Conservation (phyloP, 805 yeast genomes). For the Yarrowia sp. region DNA sequence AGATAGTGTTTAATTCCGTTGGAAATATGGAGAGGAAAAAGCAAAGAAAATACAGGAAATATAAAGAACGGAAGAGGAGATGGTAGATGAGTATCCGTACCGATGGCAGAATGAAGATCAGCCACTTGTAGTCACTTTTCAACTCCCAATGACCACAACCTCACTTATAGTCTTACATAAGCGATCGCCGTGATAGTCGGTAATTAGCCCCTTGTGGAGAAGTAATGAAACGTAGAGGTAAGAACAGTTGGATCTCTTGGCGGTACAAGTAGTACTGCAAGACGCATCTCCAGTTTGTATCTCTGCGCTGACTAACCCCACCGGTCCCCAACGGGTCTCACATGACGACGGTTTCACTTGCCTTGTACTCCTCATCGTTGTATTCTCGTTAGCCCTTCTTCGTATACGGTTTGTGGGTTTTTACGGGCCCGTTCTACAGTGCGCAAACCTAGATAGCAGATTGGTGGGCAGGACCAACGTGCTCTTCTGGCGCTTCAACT, state of each 20-base stretch:
- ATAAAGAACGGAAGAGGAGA: too few species aligned
- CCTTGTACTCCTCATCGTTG: neutral
- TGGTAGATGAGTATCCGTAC: too few species aligned
- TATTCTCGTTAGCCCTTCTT: neutral
- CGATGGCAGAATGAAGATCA: too few species aligned
- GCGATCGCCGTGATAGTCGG: constrained; percentile 18
- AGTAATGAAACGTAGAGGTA: neutral
- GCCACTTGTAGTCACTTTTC: too few species aligned
- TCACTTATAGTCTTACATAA: too few species aligned
- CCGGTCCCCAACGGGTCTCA: neutral
- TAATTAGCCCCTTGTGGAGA: constrained; percentile 2
- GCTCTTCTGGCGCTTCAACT: neutral
- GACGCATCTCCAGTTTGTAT: neutral
- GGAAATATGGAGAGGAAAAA: too few species aligned
- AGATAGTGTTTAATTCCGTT: constrained; percentile 9
- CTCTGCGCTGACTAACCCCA: neutral
- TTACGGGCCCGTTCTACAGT: constrained; percentile 5
- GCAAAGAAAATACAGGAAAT: too few species aligned
- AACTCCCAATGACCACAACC: too few species aligned
- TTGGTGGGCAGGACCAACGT: constrained; percentile 9
- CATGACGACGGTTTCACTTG: neutral
- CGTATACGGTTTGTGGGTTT: constrained; percentile 30
- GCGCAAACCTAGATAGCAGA: constrained; percentile 16
- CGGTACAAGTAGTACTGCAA: too few species aligned
- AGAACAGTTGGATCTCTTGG: too few species aligned